Evolutionary conservation across 2,329 filamentous ascomycete genomes (phyloP).

Genomic region (Ophiocordyceps polyrhachis-furcata): DNA sequence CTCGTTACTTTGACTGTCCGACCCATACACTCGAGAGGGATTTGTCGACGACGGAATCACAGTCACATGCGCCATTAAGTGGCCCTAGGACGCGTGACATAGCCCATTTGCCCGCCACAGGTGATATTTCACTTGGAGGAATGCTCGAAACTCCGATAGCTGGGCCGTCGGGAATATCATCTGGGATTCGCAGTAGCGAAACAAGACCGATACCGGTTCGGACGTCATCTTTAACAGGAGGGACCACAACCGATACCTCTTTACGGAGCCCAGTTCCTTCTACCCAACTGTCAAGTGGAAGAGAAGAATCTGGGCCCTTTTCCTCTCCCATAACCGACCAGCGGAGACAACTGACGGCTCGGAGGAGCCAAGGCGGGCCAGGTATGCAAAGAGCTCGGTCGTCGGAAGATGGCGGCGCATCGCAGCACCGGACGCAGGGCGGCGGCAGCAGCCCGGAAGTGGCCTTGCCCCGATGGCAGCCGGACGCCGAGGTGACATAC

Average conservation of each 20-base stretch:
- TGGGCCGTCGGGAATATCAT: background rate
- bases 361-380: background rate
- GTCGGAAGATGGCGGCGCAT: background rate
- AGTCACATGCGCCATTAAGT: background rate
- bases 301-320: background rate
- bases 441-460: constrained; percentile 18
- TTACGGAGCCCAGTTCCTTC: background rate
- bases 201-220: constrained; percentile 3
- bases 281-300: background rate
- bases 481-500: constrained; percentile 60
- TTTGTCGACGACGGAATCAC: constrained; percentile 3
- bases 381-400: background rate
- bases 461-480: constrained; percentile 65
- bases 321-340: background rate
- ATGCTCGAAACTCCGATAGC: background rate
- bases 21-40: constrained; percentile 23
- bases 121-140: background rate
- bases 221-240: constrained; percentile 3
- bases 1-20: constrained; percentile 29
- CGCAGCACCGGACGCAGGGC: background rate
- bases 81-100: background rate
- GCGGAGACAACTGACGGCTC: background rate
- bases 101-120: background rate
- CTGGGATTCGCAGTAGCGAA: background rate
- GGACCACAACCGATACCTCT: background rate